phyloP scores from a whole-genome alignment of 2,329 filamentous ascomycete genomes.

The Colletotrichum siamense region DNA sequence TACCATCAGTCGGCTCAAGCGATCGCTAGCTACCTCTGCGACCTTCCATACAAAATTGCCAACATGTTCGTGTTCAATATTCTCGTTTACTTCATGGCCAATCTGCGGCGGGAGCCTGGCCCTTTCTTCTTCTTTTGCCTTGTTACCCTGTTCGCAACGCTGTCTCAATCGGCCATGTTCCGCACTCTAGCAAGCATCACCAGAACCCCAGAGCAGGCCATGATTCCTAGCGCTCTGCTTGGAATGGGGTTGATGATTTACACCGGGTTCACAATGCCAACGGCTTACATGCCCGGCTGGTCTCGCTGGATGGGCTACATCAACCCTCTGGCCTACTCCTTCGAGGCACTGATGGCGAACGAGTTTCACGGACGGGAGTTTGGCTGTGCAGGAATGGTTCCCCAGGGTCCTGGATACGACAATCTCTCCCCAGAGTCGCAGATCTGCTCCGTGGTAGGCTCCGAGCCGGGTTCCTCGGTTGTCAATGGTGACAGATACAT shows the following conservation, averaged over 20 bases:
- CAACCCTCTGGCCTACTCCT: constrained; percentile 60
- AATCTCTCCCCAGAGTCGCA: background rate
- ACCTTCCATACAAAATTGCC: constrained; percentile 49
- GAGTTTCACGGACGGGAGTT: constrained; percentile 57
- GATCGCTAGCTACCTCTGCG: constrained; percentile 61
- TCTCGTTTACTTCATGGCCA: constrained; percentile 69
- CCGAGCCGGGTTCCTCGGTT: background rate
- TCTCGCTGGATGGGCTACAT: constrained; percentile 62
- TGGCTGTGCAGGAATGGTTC: background rate
- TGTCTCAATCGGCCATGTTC: constrained; percentile 31
- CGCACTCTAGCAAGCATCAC: constrained; percentile 30
- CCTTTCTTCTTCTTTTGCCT: constrained; percentile 66
- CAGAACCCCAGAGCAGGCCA: constrained; percentile 28
- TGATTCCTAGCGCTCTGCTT: constrained; percentile 58
- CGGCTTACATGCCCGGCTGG: constrained; percentile 43
- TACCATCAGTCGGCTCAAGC: constrained; percentile 36
- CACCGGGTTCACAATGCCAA: constrained; percentile 50
- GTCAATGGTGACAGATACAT: background rate
- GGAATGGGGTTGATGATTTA: constrained; percentile 54
- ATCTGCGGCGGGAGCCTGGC: constrained; percentile 62
- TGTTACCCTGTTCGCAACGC: constrained; percentile 37
- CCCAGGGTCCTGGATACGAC: background rate
- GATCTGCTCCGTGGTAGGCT: background rate
- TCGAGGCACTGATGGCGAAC: constrained; percentile 71
- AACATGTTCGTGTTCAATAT: constrained; percentile 55